phyloP scores from a whole-genome alignment of 148 eudicot genomes.

The Silene latifolia region DNA sequence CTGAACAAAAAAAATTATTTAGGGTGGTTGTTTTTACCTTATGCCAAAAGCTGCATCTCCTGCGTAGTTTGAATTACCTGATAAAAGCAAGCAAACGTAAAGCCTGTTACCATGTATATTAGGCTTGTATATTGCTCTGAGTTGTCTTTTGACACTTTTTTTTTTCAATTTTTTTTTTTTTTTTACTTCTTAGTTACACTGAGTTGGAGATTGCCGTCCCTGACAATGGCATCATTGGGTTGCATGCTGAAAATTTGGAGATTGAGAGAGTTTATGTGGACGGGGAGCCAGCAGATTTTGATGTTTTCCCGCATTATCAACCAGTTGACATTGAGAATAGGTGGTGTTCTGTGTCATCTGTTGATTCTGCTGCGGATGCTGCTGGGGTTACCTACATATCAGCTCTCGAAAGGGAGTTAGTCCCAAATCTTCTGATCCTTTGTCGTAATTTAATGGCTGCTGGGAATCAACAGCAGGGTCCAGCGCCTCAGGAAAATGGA shows the following conservation, averaged over 20 bases:
- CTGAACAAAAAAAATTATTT: background rate
- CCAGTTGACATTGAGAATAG: constrained; percentile 72
- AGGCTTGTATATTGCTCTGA: background rate
- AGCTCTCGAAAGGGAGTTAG: constrained; percentile 77
- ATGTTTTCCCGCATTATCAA: constrained; percentile 81
- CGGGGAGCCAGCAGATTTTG: constrained; percentile 78
- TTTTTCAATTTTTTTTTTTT: constrained; percentile 16
- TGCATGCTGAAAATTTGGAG: constrained; percentile 93
- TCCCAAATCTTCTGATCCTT: constrained; percentile 89
- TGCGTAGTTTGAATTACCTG: background rate
- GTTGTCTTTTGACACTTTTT: constrained; percentile 5
- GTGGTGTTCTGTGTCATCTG: constrained; percentile 96
- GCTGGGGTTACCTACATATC: constrained; percentile 88
- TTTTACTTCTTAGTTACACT: constrained; percentile 57
- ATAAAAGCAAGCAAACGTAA: background rate
- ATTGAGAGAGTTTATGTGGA: constrained; percentile 85
- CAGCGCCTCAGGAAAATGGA: constrained; percentile 47
- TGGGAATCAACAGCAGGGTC: constrained; percentile 37
- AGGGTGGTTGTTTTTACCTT: background rate
- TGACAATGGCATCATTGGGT: constrained; percentile 79
- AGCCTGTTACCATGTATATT: background rate
- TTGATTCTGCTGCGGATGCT: constrained; percentile 90
- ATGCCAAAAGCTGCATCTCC: background rate
- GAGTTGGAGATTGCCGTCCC: constrained; percentile 80
- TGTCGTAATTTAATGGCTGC: constrained; percentile 52